phyloP scores from a whole-genome alignment of 345 rosid genomes.

The Populus ilicifolia region DNA sequence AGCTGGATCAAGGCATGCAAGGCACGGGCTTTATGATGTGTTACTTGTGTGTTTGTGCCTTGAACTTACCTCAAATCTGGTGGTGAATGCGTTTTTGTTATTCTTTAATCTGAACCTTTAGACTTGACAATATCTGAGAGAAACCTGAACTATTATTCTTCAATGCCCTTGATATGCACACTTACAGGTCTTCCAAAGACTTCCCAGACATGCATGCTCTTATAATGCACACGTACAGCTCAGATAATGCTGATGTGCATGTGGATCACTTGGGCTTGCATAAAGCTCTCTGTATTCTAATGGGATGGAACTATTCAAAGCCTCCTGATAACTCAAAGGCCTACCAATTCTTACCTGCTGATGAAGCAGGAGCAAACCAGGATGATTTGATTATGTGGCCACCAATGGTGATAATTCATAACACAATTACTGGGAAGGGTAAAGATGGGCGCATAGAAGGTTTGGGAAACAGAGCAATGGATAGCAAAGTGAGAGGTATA shows the following conservation, averaged over 20 bases:
- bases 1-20: not conserved
- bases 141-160: slow-evolving; percentile 51
- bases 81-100: slow-evolving; percentile 13
- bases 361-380: slow-evolving; percentile 70
- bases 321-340: slow-evolving; percentile 85
- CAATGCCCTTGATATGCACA: slow-evolving; percentile 59
- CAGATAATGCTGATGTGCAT: slow-evolving; percentile 65
- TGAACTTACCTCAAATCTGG: slow-evolving; percentile 7
- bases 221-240: slow-evolving; percentile 85
- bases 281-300: slow-evolving; percentile 87
- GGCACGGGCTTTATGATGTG: not conserved
- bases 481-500: slow-evolving; percentile 87
- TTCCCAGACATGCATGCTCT: slow-evolving; percentile 85
- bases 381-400: slow-evolving; percentile 97
- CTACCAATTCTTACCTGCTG: slow-evolving; percentile 71
- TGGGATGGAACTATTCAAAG: slow-evolving; percentile 89
- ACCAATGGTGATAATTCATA: slow-evolving; percentile 84
- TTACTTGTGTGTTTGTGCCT: not conserved
- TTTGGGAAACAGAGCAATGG: slow-evolving; percentile 95
- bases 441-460: slow-evolving; percentile 97
- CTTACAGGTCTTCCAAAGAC: slow-evolving; percentile 89
- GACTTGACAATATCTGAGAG: slow-evolving; percentile 27
- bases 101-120: slow-evolving; percentile 28
- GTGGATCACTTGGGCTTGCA: slow-evolving; percentile 96
- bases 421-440: slow-evolving; percentile 88